Evolutionary conservation across 257 asterid genomes (phyloP), one percentile per base, ranked within the genome.

Genomic region (Parsonsia alboflavescens): DNA sequence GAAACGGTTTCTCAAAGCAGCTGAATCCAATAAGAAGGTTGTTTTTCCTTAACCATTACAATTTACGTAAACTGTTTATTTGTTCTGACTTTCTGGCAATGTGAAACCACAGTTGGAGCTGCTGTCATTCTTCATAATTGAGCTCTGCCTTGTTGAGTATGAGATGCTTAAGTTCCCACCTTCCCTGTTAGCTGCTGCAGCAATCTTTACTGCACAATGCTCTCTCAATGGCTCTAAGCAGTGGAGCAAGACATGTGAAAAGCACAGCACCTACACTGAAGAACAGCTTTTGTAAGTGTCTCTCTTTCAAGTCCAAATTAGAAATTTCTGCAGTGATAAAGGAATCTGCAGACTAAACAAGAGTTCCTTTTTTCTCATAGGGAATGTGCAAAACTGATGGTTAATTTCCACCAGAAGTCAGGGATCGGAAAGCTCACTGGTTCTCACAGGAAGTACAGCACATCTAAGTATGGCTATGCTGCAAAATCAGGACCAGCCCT

Each of bases 171-270:
- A 76, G 42, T 95, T 85, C 88, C 86, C 86, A 22, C 98, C 98
- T 30, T 95, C 99, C 5, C 64, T 87, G 45, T 67, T 95, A 73
- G 99, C 99, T 21, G 98, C 98, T 13, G 98, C 96, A 39, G 98
- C 99, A 3, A 78, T 95, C 68, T 95, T 85, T 52, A 90, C 99
- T 7, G 96, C 97, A 1, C 89, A 90, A 42, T 87, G 90, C 70
- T 80, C 90, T 41, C 79, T 92, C 63, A 76, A 46, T 39, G 94
- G 97, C 13, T 33, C 54, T 28, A 85, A 65, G 80, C 75, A 82
- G 68, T 95, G 99, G 99, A 87, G 83, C 74, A 86, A 78, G 82
- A 87, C 97, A 19, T 72, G 90, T 16, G 91, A 90, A 81, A 81
- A 41, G 80, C 88, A 95, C 72, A 79, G 91, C 2, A 78, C 71